Percentiles rank a stretch among this genome's conserved stretches.
phyloP scores from a whole-genome alignment of 1,284 basidiomycete species.

The Boletus holoroseus region DNA sequence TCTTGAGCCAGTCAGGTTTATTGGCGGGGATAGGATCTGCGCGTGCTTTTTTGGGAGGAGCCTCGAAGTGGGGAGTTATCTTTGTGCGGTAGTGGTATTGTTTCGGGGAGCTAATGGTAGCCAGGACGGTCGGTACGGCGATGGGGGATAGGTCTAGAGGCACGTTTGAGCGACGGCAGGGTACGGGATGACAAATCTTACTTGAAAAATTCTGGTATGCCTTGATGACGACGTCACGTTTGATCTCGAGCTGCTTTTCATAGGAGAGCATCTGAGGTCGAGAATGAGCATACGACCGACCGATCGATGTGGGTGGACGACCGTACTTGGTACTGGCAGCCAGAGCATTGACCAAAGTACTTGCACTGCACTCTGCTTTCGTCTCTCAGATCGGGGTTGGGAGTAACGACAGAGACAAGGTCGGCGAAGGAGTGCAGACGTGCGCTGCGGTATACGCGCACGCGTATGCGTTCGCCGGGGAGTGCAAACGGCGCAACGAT shows the following conservation, averaged over 20 bases:
- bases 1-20: slow-evolving; percentile 64
- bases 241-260: slow-evolving; percentile 79
- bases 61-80: slow-evolving; percentile 94
- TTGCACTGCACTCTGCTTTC: slow-evolving; percentile 64
- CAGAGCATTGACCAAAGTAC: slow-evolving; percentile 81
- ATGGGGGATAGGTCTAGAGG: slow-evolving; percentile 49
- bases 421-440: slow-evolving; percentile 74
- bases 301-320: neutral
- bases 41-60: slow-evolving; percentile 56
- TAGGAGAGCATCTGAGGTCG: slow-evolving; percentile 76
- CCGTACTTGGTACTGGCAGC: slow-evolving; percentile 70
- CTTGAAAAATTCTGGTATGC: slow-evolving; percentile 81
- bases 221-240: slow-evolving; percentile 81
- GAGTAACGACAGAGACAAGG: slow-evolving; percentile 63
- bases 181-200: slow-evolving; percentile 25
- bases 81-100: slow-evolving; percentile 95
- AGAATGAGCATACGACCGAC: slow-evolving; percentile 6
- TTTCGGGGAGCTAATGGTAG: slow-evolving; percentile 82
- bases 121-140: slow-evolving; percentile 61
- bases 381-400: slow-evolving; percentile 64
- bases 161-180: slow-evolving; percentile 1
- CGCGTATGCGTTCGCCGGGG: slow-evolving; percentile 73
- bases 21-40: slow-evolving; percentile 31
- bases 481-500: slow-evolving; percentile 79
- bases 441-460: slow-evolving; percentile 61